Conservation (phyloP, 805 yeast genomes). For the Candida chilensis region DNA sequence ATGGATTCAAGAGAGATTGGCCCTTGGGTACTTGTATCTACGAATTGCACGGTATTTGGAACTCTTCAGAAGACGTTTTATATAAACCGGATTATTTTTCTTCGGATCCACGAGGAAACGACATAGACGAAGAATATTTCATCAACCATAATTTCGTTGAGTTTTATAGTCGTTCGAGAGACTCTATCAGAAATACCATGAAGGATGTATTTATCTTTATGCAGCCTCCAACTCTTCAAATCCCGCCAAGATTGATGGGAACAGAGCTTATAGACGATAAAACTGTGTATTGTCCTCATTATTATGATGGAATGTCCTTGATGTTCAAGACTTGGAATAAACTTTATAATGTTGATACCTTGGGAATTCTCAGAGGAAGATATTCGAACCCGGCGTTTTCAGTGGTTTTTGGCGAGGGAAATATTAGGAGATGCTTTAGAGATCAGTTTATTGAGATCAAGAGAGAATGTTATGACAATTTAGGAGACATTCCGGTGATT, state of each 20-base stretch:
- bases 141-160: conserved; percentile 56
- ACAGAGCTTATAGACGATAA: conserved; percentile 47
- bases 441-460: conserved; percentile 62
- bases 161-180: conserved; percentile 45
- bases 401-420: conserved; percentile 73
- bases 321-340: conserved; percentile 89
- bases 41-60: conserved; percentile 80
- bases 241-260: conserved; percentile 60
- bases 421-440: conserved; percentile 63
- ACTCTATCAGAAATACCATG: conserved; percentile 31
- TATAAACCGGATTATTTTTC: conserved; percentile 44
- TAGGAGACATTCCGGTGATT: conserved; percentile 70
- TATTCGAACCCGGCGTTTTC: conserved; percentile 68
- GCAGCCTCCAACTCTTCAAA: conserved; percentile 75
- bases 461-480: conserved; percentile 46
- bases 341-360: conserved; percentile 75
- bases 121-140: conserved; percentile 43
- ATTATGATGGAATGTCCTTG: conserved; percentile 89
- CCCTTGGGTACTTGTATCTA: conserved; percentile 67
- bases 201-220: conserved; percentile 48
- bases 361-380: conserved; percentile 75
- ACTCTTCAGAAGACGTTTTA: conserved; percentile 24
- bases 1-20: conserved; percentile 78
- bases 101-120: conserved; percentile 22
- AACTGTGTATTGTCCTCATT: conserved; percentile 80